phyloP scores from a whole-genome alignment of 2,329 filamentous ascomycete species.

The Neurospora sp. region DNA sequence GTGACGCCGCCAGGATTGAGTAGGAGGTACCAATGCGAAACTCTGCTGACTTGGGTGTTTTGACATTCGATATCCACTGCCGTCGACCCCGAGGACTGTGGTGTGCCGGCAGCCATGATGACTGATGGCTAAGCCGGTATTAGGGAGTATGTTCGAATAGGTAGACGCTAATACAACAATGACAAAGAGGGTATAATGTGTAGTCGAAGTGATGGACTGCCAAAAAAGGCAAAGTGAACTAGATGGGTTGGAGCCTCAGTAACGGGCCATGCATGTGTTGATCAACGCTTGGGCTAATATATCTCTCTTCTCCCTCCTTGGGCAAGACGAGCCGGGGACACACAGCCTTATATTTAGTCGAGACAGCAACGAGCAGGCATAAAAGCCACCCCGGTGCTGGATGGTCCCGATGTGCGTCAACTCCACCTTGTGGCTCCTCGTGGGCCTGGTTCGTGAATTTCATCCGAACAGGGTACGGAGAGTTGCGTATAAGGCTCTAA shows the following conservation, averaged over 20 bases:
- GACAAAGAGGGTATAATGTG: neutral
- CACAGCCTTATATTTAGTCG: neutral
- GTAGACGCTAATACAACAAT: neutral
- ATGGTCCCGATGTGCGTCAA: neutral
- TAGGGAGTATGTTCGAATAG: neutral
- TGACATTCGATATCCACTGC: slow-evolving; percentile 32
- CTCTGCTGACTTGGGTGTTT: slow-evolving; percentile 18
- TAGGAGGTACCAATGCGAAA: slow-evolving; percentile 42
- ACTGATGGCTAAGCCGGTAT: neutral
- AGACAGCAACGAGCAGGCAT: neutral
- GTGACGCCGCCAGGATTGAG: slow-evolving; percentile 49
- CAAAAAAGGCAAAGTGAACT: neutral
- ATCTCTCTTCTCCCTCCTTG: neutral
- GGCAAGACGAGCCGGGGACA: neutral
- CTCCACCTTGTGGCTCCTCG: neutral
- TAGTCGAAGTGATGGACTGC: neutral
- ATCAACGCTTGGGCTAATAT: neutral
- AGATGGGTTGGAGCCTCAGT: neutral
- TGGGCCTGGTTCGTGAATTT: neutral
- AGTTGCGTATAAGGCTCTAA: neutral
- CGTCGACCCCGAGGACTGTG: neutral
- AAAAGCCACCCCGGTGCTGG: neutral
- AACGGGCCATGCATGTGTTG: neutral
- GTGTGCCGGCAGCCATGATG: neutral
- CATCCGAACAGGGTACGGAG: neutral